Evolutionary conservation across 352 stramenopile species (phyloP), one percentile per base, ranked within the genome.

Genomic region (Phytophthora hibernalis): DNA sequence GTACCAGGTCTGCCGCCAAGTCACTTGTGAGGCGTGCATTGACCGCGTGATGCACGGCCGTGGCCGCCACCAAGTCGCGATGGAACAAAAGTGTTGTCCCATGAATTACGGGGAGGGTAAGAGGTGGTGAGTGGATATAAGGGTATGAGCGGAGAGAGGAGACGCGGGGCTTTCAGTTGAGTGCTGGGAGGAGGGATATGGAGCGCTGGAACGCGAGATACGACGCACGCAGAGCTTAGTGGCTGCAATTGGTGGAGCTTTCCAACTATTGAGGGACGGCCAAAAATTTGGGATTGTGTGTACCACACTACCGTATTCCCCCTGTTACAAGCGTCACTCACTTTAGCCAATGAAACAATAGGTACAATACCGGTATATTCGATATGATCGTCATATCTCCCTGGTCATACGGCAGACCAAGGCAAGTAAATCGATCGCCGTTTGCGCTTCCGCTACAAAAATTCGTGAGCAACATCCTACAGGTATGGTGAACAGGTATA

Each of bases 41-140:
- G 15, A 81, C 79, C 12, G 87, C 77, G 72, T 92, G 81, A 50
- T 93, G 85, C 52, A 96, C 84, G 16, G 85, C 84, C 38, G 88
- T 94, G 50, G 85, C 82, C 6, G 85, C 72, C 55, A 96, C 83
- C 12, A 96, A 70, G 59, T 96, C 88, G 57, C 85, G 83, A 56
- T 96, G 85, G 50, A 91, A 82, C 45, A 61, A 61, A 96, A 96
- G 74, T 96, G 88, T 68, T 96, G 88, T 9, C 83, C 83, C 86
- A 94, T 94, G 22, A 35, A 11, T 62, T 44, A 16, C 15, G 16
- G 6, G 8, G 5, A 0, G 45, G 37, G 5, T 9, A 33, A 8
- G n/a, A 1, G 33, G 10, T 12, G 5, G 33, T 16, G 28, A 20
- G 58, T 0, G 13, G 49, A 7, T 11, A 50, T 1, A 43, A 1